Evolutionary conservation across 1,139 yeast species (phyloP).

Genomic region (Scheffersomyces illinoinensis): DNA sequence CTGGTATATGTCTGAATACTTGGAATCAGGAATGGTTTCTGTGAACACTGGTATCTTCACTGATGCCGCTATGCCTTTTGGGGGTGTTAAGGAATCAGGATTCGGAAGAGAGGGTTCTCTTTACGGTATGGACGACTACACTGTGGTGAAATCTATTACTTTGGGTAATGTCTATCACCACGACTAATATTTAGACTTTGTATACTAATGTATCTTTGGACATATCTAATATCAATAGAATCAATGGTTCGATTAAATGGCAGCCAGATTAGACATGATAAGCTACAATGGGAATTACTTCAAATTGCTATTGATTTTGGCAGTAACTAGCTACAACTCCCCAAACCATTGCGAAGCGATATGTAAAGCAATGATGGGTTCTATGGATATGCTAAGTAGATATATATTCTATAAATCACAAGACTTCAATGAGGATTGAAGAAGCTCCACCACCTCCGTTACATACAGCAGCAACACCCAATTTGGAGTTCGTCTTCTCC

Average conservation of each 20-base stretch:
- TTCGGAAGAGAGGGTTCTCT: slow-evolving; percentile 82
- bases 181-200: neutral
- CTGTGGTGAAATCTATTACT: slow-evolving; percentile 62
- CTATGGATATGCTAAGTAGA: neutral
- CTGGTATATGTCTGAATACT: slow-evolving; percentile 57
- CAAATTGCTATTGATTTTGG: no score
- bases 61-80: slow-evolving; percentile 75
- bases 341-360: neutral
- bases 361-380: neutral
- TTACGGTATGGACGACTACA: slow-evolving; percentile 75
- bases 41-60: slow-evolving; percentile 74
- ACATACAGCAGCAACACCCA: slow-evolving; percentile 5
- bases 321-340: neutral
- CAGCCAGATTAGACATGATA: no score
- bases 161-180: slow-evolving; percentile 31
- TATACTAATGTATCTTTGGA: neutral
- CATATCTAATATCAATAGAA: neutral
- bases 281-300: no score
- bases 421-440: neutral
- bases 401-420: neutral
- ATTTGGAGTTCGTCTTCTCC: slow-evolving; percentile 1
- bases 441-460: slow-evolving; percentile 7
- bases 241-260: no score
- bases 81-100: slow-evolving; percentile 79
- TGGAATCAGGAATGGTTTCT: slow-evolving; percentile 82